phyloP scores from a whole-genome alignment of 2,329 filamentous ascomycete genomes.

The Apiospora arundinis region DNA sequence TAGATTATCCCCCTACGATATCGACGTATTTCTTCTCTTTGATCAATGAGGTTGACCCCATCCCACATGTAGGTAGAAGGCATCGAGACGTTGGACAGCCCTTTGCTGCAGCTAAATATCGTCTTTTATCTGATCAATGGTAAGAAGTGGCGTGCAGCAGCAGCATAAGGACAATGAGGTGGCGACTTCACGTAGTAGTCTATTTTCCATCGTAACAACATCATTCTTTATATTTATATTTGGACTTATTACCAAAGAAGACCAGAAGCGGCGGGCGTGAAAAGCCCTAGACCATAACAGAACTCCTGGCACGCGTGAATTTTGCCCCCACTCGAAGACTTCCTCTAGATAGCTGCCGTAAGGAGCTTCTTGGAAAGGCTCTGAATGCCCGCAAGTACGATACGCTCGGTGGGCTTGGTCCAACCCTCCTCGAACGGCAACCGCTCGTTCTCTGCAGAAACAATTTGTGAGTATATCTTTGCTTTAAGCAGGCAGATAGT shows the following conservation, averaged over 20 bases:
- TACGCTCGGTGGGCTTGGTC: not conserved
- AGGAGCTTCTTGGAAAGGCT: not conserved
- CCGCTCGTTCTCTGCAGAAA: not conserved
- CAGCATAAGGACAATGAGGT: not conserved
- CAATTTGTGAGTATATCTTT: not conserved
- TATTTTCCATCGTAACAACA: not conserved
- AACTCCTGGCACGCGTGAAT: not conserved
- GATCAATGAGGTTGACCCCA: no score
- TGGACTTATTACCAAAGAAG: not conserved
- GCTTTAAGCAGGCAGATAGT: no score
- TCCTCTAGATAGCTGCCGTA: not conserved
- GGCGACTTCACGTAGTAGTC: not conserved
- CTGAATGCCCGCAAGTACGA: not conserved
- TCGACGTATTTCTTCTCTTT: no score
- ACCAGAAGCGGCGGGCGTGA: not conserved
- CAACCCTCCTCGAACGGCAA: conserved; percentile 12
- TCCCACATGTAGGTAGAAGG: no score
- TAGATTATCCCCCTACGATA: no score
- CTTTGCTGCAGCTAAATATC: no score
- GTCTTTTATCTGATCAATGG: conserved; percentile 65
- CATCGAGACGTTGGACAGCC: no score
- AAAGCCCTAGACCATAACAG: not conserved
- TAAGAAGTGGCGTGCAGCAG: conserved; percentile 56
- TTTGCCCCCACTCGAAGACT: not conserved
- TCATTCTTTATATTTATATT: not conserved